Base-by-base conservation (phyloP, 2,329 filamentous ascomycete genomes). In the Plectosphaerella sp. region DNA sequence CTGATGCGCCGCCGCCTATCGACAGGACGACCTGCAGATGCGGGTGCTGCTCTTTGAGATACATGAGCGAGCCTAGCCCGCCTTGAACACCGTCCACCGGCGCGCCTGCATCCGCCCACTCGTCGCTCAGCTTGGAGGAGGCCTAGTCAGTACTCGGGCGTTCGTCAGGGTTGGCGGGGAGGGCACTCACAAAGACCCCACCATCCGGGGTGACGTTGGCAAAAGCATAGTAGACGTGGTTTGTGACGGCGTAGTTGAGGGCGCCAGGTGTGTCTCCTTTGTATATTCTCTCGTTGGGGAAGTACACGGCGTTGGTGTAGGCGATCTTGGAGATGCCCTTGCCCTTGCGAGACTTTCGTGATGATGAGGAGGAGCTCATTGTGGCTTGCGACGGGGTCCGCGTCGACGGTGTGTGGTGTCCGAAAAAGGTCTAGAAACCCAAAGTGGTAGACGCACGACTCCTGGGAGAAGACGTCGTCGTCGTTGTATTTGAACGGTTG, bases 181-280 rank as follows among this genome's bases (percentile, higher is more conserved):
- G n/a, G n/a, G 47, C 48, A 55, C 82, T 73, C 71, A 92, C 89
- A 75, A 88, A 88, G 56, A 93, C 83, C 50, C 81, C 82, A 48
- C 89, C 89, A 64, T 91, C 87, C 48, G 78, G 70, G 57, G 83
- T 82, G 43, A 93, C 81, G 69, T 80, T 88, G 53, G 88, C 88
- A 78, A 89, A 92, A 12, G 89, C 88, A 65, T 93, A 93, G 69
- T 91, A 92, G 24, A 92, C 83, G 63, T 91, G 87, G 59, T 87
- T 91, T 61, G 93, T 84, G 62, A 87, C 89, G 58, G 82, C 82
- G 66, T 90, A 83, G 65, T 89, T 88, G 63, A 93, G 73, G 51
- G 83, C 83, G 1, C 83, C 88, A 0, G 89, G 89, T 15, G 87
- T 87, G 61, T 89, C 83, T 57, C 86, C 81, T 52, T 79, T 77